phyloP scores from a whole-genome alignment of 2,329 filamentous ascomycete genomes.

The Verticillium nubilum region DNA sequence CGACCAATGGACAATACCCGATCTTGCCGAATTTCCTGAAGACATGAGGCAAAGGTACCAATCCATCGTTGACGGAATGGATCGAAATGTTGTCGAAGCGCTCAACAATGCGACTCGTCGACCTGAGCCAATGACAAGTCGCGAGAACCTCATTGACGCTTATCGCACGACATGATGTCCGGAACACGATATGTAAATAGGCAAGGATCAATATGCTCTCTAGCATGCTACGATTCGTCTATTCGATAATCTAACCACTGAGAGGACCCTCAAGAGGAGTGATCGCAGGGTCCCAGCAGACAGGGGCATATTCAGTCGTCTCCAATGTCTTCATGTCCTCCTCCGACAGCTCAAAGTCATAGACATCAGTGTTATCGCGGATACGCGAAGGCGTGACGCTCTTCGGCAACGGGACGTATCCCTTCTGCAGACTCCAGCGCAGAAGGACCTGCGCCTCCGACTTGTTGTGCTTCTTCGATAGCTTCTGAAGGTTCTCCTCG shows the following conservation, averaged over 20 bases:
- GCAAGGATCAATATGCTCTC: background rate
- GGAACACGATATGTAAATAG: background rate
- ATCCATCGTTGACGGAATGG: constrained; percentile 6
- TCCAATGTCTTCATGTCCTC: constrained; percentile 46
- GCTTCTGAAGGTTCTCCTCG: constrained; percentile 56
- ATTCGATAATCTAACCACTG: background rate
- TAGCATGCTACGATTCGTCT: background rate
- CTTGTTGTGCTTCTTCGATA: constrained; percentile 69
- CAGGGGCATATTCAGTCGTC: constrained; percentile 46
- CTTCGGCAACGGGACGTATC: constrained; percentile 68
- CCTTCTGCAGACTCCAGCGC: constrained; percentile 78
- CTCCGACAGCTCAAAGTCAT: constrained; percentile 49
- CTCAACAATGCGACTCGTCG: constrained; percentile 3
- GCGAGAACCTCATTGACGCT: constrained; percentile 8
- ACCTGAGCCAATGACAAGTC: constrained; percentile 13
- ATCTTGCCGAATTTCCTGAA: constrained; percentile 11
- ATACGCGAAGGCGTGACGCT: constrained; percentile 65
- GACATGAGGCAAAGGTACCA: constrained; percentile 4
- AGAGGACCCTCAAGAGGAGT: constrained; percentile 30
- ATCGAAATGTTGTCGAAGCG: constrained; percentile 3
- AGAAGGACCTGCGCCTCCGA: constrained; percentile 72
- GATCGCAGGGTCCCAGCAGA: constrained; percentile 51
- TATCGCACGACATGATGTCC: background rate
- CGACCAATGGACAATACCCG: constrained; percentile 13
- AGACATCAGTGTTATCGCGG: constrained; percentile 53